Evolutionary conservation across 2,329 filamentous ascomycete genomes (phyloP).

Genomic region (Cordyceps javanica): DNA sequence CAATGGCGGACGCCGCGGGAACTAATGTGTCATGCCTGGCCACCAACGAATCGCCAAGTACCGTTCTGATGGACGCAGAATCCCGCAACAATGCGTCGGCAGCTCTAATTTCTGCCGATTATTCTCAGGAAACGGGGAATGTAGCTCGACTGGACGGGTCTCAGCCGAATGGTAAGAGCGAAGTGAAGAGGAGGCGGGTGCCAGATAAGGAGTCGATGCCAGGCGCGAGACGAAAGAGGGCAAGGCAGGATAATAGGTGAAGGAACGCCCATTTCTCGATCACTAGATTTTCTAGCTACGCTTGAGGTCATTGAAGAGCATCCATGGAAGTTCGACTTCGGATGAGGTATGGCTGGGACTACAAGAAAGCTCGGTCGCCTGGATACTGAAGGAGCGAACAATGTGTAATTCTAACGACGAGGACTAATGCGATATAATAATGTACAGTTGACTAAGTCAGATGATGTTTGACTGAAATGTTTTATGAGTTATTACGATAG

Average conservation of each 20-base stretch:
- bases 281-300: neutral
- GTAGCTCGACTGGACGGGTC: neutral
- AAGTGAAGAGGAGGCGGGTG: neutral
- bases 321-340: too few relatives aligned
- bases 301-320: neutral
- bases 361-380: too few relatives aligned
- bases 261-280: neutral
- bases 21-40: neutral
- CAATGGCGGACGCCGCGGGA: neutral
- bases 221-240: neutral
- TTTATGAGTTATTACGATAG: too few relatives aligned
- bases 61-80: neutral
- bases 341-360: too few relatives aligned
- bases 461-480: too few relatives aligned
- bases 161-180: neutral
- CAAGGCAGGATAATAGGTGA: neutral
- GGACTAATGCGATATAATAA: too few relatives aligned
- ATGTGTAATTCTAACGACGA: too few relatives aligned
- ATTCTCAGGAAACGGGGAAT: neutral
- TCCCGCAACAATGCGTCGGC: neutral
- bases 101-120: neutral
- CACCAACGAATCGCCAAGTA: neutral
- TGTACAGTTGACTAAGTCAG: too few relatives aligned
- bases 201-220: conserved; percentile 2
- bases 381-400: too few relatives aligned